These are phyloP conservation scores for Coccomyxa subellipsoidea DNA, from an alignment of 163 green algal genomes.

Conservation along the genomic window DNA sequence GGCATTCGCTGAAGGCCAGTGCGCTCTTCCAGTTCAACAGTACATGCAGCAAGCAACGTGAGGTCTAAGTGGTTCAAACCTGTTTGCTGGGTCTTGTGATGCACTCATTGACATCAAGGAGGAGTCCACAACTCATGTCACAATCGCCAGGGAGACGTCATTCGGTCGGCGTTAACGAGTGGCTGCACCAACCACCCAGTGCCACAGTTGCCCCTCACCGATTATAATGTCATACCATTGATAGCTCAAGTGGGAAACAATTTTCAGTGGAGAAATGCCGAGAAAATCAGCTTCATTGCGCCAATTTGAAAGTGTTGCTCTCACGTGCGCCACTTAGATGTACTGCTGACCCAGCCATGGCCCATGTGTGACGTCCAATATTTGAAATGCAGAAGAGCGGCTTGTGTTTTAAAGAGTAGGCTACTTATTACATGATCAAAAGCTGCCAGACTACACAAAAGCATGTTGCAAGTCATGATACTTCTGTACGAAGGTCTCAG, in stretches of 20 bases:
- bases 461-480: neutral
- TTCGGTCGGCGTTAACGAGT: too few species aligned
- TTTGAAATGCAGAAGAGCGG: too few species aligned
- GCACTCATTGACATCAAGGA: neutral
- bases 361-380: neutral
- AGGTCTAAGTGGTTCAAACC: neutral
- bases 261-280: neutral
- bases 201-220: neutral
- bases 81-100: neutral
- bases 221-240: neutral
- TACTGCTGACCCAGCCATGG: too few species aligned
- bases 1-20: too few species aligned
- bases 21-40: too few species aligned
- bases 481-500: constrained; percentile 45
- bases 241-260: neutral
- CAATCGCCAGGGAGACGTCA: too few species aligned
- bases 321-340: too few species aligned
- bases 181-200: neutral
- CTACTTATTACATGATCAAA: neutral
- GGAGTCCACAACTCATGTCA: neutral
- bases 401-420: too few species aligned
- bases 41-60: neutral
- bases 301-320: neutral
- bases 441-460: neutral
- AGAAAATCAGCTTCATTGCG: neutral